Evolutionary conservation across 1,284 basidiomycete species (phyloP), one percentile per base, ranked within the genome.

Genomic region (Lentinula novae-zelandiae): DNA sequence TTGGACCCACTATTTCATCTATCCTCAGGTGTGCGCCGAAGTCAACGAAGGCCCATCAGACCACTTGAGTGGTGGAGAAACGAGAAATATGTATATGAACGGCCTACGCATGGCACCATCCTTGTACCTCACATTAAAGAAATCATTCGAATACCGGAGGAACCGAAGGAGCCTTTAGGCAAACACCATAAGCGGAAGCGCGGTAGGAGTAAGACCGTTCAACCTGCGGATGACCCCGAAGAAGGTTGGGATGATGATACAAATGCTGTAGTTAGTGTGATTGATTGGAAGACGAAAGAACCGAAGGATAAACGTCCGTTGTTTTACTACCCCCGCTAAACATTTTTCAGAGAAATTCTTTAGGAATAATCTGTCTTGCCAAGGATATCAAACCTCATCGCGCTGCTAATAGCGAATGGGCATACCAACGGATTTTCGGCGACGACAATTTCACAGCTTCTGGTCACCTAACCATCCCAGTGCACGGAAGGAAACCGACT

Each of bases 31-130:
- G 77, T 92, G 2, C 87, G 95, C 7, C 86, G 92, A 52, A 88
- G 92, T 36, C 80, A 78, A 53, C 87, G 96, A 20, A 78, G 83
- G 58, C 85, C 88, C 13, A 88, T 87, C 67, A 77, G 78, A 53
- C 97, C 96, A 1, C 78, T 99, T 33, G 90, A 94, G 46, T 97
- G 82, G 77, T 99, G 97, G 97, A 85, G 93, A n/a, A 86, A 87
- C 65, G 96, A 99, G 73, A 89, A 87, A 63, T 84, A 94, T 31
- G 86, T 95, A 6, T 98, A 95, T 67, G 87, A 85, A 3, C 81
- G 85, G 15, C 76, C 80, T 58, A 77, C 82, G 63, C 68, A 77
- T 27, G 85, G 83, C 4, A 71, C 76, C 13, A 76, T 84, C 12
- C 77, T 84, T n/a, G 85, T 90, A 7, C 87, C 95, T 1, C 86